phyloP scores from a whole-genome alignment of 2,329 filamentous ascomycete species.

The Bimuria novae-zelandiae region DNA sequence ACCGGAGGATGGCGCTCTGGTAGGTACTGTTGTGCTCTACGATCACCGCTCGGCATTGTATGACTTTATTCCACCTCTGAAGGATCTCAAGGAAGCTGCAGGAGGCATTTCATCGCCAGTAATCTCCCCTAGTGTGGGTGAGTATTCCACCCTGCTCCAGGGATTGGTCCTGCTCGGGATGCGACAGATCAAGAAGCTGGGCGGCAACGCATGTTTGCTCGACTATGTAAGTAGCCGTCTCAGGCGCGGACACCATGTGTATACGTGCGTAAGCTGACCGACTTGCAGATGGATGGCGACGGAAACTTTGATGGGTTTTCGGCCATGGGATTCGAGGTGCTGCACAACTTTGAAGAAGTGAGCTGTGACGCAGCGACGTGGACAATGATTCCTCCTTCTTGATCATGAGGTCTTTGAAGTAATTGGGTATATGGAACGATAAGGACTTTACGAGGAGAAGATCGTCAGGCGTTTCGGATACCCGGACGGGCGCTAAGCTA shows the following conservation, averaged over 20 bases:
- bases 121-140: slow-evolving; percentile 68
- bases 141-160: slow-evolving; percentile 74
- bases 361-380: slow-evolving; percentile 68
- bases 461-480: slow-evolving; percentile 19
- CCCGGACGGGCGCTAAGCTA: slow-evolving; percentile 17
- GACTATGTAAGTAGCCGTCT: slow-evolving; percentile 70
- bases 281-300: slow-evolving; percentile 67
- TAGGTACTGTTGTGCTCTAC: slow-evolving; percentile 82
- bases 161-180: slow-evolving; percentile 80
- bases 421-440: slow-evolving; percentile 3
- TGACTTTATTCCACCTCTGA: slow-evolving; percentile 70
- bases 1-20: slow-evolving; percentile 66
- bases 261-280: slow-evolving; percentile 30
- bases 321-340: slow-evolving; percentile 78
- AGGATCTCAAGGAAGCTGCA: slow-evolving; percentile 61
- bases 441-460: neutral
- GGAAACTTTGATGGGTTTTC: slow-evolving; percentile 74
- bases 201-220: slow-evolving; percentile 72
- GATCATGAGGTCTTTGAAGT: slow-evolving; percentile 2
- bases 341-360: slow-evolving; percentile 83
- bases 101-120: slow-evolving; percentile 83
- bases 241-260: neutral
- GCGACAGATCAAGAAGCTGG: slow-evolving; percentile 79
- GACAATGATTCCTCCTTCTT: slow-evolving; percentile 58
- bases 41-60: slow-evolving; percentile 70